Conservation (phyloP, 2,329 filamentous ascomycete species). For the Colletotrichum tofieldiae region DNA sequence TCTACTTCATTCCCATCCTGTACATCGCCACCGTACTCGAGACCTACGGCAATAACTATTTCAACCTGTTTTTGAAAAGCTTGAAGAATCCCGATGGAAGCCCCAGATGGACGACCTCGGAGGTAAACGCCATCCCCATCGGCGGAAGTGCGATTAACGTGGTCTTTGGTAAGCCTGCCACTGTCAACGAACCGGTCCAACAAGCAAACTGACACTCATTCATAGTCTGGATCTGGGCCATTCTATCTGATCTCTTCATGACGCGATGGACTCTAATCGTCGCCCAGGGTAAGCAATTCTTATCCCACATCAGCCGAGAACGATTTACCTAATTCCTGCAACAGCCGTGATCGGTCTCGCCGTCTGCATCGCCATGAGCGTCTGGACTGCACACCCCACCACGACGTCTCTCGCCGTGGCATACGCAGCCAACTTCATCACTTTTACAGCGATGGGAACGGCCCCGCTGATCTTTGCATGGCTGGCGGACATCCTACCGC, state of each 20-base stretch:
- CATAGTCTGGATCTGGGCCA: constrained; percentile 68
- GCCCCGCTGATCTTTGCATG: constrained; percentile 68
- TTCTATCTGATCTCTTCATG: constrained; percentile 64
- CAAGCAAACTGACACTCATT: constrained; percentile 1
- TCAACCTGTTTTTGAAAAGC: constrained; percentile 33
- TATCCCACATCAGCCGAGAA: background rate
- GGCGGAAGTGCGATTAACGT: constrained; percentile 39
- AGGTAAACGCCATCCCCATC: constrained; percentile 38
- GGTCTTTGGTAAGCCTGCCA: constrained; percentile 39
- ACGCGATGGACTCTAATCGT: constrained; percentile 68
- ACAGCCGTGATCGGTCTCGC: constrained; percentile 61
- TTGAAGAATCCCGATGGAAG: constrained; percentile 44
- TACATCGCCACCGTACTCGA: constrained; percentile 39
- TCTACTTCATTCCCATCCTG: constrained; percentile 36
- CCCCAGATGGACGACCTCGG: constrained; percentile 32
- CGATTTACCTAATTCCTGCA: background rate
- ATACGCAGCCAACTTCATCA: constrained; percentile 68
- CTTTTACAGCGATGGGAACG: constrained; percentile 63
- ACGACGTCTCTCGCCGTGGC: constrained; percentile 61
- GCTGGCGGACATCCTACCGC: constrained; percentile 64
- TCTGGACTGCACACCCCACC: constrained; percentile 65
- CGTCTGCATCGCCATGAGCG: constrained; percentile 66
- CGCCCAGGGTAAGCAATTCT: constrained; percentile 54
- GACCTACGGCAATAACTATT: constrained; percentile 39
- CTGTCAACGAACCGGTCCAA: too few species aligned